These are phyloP conservation scores for Massarina eburnea DNA, from an alignment of 2,329 filamentous ascomycete species.

Conservation along the genomic window DNA sequence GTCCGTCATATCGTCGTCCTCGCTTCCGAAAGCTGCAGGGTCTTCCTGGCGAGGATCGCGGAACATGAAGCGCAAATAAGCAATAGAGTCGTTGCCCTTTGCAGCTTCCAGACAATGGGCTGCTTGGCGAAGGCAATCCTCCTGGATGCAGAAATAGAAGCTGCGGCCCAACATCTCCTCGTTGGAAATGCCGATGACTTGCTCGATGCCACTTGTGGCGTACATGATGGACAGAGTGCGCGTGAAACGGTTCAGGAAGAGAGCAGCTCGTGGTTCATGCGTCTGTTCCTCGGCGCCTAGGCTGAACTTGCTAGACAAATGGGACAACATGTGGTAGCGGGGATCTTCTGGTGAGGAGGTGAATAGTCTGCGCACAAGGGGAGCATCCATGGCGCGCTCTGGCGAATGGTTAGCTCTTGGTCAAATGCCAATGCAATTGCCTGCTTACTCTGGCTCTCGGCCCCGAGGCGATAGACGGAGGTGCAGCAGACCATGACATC, in stretches of 20 bases:
- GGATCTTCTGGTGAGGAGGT: conserved; percentile 80
- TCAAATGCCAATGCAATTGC: background rate
- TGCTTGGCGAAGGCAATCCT: conserved; percentile 74
- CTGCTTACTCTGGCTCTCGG: conserved; percentile 71
- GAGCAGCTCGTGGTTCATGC: conserved; percentile 78
- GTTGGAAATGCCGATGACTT: conserved; percentile 73
- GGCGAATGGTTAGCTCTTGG: conserved; percentile 13
- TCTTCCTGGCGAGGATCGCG: conserved; percentile 67
- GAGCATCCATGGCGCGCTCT: conserved; percentile 78
- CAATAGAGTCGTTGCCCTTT: conserved; percentile 88
- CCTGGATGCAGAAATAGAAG: conserved; percentile 85
- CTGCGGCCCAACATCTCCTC: conserved; percentile 72
- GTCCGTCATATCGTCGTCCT: conserved; percentile 52
- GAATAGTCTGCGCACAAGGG: conserved; percentile 76
- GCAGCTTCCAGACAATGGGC: conserved; percentile 79
- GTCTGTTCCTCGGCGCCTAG: conserved; percentile 56
- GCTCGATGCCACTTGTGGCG: conserved; percentile 72
- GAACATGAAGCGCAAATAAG: conserved; percentile 84
- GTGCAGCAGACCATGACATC: conserved; percentile 85
- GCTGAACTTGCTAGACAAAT: conserved; percentile 77
- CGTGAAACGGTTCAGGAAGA: conserved; percentile 86
- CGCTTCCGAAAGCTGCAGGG: conserved; percentile 48
- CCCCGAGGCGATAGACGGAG: conserved; percentile 70
- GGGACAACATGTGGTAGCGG: conserved; percentile 86
- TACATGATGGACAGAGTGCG: conserved; percentile 83